Percentiles rank a stretch among this genome's conserved stretches.
phyloP scores from a whole-genome alignment of 2,329 filamentous ascomycete genomes.

The Penicillium sp. region DNA sequence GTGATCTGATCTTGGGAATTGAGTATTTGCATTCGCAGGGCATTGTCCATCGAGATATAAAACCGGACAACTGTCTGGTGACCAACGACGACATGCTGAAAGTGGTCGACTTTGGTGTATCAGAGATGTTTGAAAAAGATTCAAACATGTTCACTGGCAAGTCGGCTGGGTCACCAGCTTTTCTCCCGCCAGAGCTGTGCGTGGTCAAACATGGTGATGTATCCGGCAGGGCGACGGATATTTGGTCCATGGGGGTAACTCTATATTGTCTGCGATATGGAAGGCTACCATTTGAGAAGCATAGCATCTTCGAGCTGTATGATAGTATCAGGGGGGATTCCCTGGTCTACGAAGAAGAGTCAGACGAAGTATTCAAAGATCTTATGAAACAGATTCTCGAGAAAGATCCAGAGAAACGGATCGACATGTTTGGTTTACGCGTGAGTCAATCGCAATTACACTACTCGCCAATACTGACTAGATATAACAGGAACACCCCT shows the following conservation, averaged over 20 bases:
- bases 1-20: slow-evolving; percentile 89
- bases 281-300: slow-evolving; percentile 77
- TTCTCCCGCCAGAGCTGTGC: slow-evolving; percentile 90
- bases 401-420: slow-evolving; percentile 80
- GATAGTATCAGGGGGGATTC: slow-evolving; percentile 77
- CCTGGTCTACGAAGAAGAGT: slow-evolving; percentile 61
- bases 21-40: slow-evolving; percentile 95
- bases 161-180: slow-evolving; percentile 90
- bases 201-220: slow-evolving; percentile 82
- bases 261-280: slow-evolving; percentile 92
- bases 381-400: slow-evolving; percentile 73
- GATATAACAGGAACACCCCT: slow-evolving; percentile 71
- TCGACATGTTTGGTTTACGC: slow-evolving; percentile 77
- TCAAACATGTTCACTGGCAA: slow-evolving; percentile 88
- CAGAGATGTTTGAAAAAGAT: slow-evolving; percentile 93
- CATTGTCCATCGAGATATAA: slow-evolving; percentile 94
- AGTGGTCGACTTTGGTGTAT: slow-evolving; percentile 98
- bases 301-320: slow-evolving; percentile 80
- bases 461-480: slow-evolving; percentile 10
- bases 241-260: slow-evolving; percentile 98
- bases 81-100: slow-evolving; percentile 93
- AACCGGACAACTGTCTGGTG: slow-evolving; percentile 91
- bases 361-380: slow-evolving; percentile 69
- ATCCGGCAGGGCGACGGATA: slow-evolving; percentile 84
- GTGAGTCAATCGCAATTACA: slow-evolving; percentile 54